Percentiles rank a stretch among this genome's conserved stretches.
Conservation (phyloP, 2,329 filamentous ascomycete genomes). For the Lasiodiplodia gonubiensis region DNA sequence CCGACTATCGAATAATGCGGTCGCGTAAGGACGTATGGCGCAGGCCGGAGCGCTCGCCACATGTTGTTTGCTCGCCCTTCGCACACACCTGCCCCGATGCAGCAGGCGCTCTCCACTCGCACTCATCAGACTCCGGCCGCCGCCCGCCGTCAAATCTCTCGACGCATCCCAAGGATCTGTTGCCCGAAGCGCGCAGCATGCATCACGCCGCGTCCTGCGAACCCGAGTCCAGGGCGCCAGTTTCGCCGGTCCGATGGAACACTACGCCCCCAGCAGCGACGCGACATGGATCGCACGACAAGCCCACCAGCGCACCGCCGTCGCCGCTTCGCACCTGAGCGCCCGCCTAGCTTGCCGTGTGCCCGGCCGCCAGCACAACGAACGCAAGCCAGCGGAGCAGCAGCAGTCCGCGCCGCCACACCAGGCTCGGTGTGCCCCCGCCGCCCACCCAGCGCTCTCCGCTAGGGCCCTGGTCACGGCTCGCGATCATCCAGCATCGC, state of each 20-base stretch:
- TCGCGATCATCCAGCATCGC: conserved; percentile 25
- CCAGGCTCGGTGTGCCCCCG: background rate
- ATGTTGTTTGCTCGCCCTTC: conserved; percentile 20
- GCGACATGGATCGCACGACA: conserved; percentile 26
- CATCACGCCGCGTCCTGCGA: conserved; percentile 24
- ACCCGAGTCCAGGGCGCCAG: conserved; percentile 27
- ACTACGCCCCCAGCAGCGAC: conserved; percentile 25
- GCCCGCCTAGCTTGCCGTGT: conserved; percentile 8
- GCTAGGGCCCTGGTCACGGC: conserved; percentile 19
- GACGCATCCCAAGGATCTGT: conserved; percentile 25
- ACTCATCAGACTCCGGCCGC: conserved; percentile 23
- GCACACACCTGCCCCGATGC: conserved; percentile 21
- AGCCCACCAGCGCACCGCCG: conserved; percentile 18
- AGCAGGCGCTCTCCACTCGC: conserved; percentile 26
- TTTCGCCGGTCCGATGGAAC: conserved; percentile 28
- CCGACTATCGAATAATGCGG: conserved; percentile 25
- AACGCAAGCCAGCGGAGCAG: conserved; percentile 6
- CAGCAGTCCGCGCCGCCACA: conserved; percentile 19
- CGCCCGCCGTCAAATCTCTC: conserved; percentile 23
- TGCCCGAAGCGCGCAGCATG: conserved; percentile 20
- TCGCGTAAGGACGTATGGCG: conserved; percentile 23
- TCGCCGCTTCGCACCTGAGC: conserved; percentile 13
- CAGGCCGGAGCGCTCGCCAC: conserved; percentile 21
- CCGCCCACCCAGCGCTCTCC: conserved; percentile 4
- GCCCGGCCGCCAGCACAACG: conserved; percentile 10